Percentiles rank a stretch among this genome's conserved stretches.
Evolutionary conservation across 257 asterid genomes (phyloP).

Genomic region (Scutellaria galericulata): DNA sequence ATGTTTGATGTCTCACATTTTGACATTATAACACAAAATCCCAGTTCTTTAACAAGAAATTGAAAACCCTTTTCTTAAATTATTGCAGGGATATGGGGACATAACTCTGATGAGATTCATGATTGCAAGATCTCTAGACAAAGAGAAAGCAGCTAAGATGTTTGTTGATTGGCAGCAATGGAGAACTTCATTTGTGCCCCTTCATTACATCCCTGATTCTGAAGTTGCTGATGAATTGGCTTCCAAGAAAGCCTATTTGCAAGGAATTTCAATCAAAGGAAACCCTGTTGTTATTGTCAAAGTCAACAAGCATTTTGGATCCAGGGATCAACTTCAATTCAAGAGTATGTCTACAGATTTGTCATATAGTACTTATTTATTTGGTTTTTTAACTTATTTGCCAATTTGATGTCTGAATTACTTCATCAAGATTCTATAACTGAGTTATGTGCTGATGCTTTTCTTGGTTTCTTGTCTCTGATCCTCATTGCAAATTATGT

Average conservation of each 20-base stretch:
- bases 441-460: no score
- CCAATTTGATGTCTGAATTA: no score
- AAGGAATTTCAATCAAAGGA: slow-evolving; percentile 58
- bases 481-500: no score
- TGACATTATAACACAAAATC: not conserved
- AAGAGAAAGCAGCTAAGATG: slow-evolving; percentile 82
- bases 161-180: slow-evolving; percentile 80
- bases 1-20: not conserved
- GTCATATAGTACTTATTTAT: not conserved
- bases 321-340: slow-evolving; percentile 85
- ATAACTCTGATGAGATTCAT: slow-evolving; percentile 74
- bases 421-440: no score
- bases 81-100: slow-evolving; percentile 59
- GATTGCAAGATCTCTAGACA: slow-evolving; percentile 88
- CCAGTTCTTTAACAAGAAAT: no score
- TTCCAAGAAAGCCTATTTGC: slow-evolving; percentile 60
- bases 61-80: no score
- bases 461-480: no score
- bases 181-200: slow-evolving; percentile 78
- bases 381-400: not conserved
- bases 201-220: slow-evolving; percentile 59
- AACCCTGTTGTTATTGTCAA: slow-evolving; percentile 53
- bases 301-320: slow-evolving; percentile 56
- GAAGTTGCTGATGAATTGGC: slow-evolving; percentile 63
- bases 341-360: slow-evolving; percentile 52